Evolutionary conservation across 2,329 filamentous ascomycete genomes (phyloP).

Genomic region (Xylariaceae sp.): DNA sequence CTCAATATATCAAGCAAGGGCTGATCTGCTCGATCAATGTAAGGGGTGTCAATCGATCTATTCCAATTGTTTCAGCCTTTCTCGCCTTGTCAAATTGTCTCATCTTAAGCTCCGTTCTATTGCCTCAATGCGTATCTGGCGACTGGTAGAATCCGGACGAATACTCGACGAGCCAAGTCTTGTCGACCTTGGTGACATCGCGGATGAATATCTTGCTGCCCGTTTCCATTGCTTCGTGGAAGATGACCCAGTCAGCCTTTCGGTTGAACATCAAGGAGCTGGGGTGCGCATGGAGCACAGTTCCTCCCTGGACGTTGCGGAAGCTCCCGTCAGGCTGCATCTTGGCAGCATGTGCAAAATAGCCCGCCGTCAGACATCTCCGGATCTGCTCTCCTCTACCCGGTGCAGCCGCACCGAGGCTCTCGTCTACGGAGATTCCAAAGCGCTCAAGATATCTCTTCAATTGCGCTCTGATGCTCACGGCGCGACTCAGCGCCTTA

Average conservation of each 20-base stretch:
- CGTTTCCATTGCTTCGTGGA: constrained; percentile 88
- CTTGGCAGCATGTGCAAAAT: constrained; percentile 85
- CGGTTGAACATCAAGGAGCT: constrained; percentile 93
- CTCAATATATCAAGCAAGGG: too few relatives aligned
- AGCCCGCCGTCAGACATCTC: constrained; percentile 79
- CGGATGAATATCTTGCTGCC: constrained; percentile 82
- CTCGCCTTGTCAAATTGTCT: too few relatives aligned
- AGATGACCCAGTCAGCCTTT: constrained; percentile 94
- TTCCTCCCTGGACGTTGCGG: constrained; percentile 71
- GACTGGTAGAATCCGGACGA: constrained; percentile 75
- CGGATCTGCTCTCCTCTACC: constrained; percentile 64
- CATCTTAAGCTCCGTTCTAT: too few relatives aligned
- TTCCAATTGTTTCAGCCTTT: too few relatives aligned
- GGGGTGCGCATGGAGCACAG: constrained; percentile 78
- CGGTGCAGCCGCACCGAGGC: constrained; percentile 33
- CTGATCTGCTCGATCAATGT: too few relatives aligned
- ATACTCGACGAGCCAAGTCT: constrained; percentile 85
- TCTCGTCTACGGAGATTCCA: constrained; percentile 62
- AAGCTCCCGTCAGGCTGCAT: constrained; percentile 94
- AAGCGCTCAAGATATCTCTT: constrained; percentile 83
- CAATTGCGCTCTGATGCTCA: constrained; percentile 80
- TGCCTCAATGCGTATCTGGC: too few relatives aligned
- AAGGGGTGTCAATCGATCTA: too few relatives aligned
- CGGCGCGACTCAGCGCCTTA: constrained; percentile 72
- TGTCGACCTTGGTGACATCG: constrained; percentile 90